Percentiles rank a stretch among this genome's conserved stretches.
phyloP scores from a whole-genome alignment of 129 eudicot species.

The Lactuca saligna region DNA sequence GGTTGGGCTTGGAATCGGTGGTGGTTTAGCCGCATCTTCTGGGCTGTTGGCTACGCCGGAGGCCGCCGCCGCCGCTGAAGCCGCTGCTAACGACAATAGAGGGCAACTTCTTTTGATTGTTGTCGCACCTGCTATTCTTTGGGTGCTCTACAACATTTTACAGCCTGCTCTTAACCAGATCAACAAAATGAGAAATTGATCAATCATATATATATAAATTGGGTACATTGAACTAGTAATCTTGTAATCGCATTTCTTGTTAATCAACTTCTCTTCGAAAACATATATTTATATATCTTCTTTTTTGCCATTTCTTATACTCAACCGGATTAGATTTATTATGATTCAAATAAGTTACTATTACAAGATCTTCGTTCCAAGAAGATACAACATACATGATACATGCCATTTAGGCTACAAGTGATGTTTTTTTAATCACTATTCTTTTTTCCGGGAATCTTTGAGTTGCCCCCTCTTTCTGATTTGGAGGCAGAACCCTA shows the following conservation, averaged over 20 bases:
- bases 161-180: constrained; percentile 99
- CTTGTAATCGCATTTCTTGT: constrained; percentile 38
- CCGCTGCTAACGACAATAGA: constrained; percentile 57
- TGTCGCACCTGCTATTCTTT: constrained; percentile 73
- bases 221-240: constrained; percentile 28
- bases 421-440: neutral
- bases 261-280: constrained; percentile 16
- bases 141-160: constrained; percentile 89
- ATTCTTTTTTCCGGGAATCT: constrained; percentile 65
- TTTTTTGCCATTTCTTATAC: neutral
- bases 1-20: constrained; percentile 72
- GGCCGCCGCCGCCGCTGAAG: constrained; percentile 56
- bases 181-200: constrained; percentile 72
- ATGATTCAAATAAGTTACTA: constrained; percentile 3
- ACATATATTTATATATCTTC: constrained; percentile 23
- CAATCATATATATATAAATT: neutral
- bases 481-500: constrained; percentile 52
- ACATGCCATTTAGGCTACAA: neutral
- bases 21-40: constrained; percentile 61
- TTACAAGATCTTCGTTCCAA: constrained; percentile 5
- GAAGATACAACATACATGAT: constrained; percentile 16
- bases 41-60: constrained; percentile 51
- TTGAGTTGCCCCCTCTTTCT: constrained; percentile 72
- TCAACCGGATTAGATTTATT: neutral
- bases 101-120: constrained; percentile 80